phyloP scores from a whole-genome alignment of 139 green algal genomes.

The Coelastrella sp. region DNA sequence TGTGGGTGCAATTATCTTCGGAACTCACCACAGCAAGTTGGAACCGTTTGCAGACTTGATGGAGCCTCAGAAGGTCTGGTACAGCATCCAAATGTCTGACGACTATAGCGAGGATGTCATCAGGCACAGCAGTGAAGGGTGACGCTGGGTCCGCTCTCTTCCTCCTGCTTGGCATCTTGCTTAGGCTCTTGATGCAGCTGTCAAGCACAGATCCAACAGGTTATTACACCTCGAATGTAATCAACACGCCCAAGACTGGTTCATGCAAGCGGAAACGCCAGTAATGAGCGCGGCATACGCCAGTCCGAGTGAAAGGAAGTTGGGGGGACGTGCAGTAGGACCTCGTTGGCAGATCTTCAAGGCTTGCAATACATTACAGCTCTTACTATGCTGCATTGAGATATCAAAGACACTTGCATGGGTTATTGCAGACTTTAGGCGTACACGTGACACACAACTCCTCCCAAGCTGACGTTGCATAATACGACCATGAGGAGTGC shows the following conservation, averaged over 20 bases:
- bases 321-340: neutral
- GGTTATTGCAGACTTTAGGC: too few relatives aligned
- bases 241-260: neutral
- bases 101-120: slow-evolving; percentile 1
- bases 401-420: neutral
- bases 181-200: neutral
- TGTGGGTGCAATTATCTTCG: neutral
- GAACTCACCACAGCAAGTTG: slow-evolving; percentile 32
- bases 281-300: neutral
- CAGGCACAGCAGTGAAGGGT: slow-evolving; percentile 1
- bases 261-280: neutral
- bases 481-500: too few relatives aligned
- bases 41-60: neutral
- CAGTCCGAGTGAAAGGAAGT: neutral
- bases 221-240: neutral
- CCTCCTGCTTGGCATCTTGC: neutral
- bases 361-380: neutral
- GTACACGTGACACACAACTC: too few relatives aligned
- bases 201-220: neutral
- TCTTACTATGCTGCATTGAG: neutral
- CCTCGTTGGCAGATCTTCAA: neutral
- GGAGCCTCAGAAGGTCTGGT: slow-evolving; percentile 3
- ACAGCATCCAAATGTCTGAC: neutral
- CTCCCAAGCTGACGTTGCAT: too few relatives aligned
- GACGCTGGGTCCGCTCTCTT: neutral